phyloP scores from a whole-genome alignment of 2,329 filamentous ascomycete species.

The Lecanicillium sp. region DNA sequence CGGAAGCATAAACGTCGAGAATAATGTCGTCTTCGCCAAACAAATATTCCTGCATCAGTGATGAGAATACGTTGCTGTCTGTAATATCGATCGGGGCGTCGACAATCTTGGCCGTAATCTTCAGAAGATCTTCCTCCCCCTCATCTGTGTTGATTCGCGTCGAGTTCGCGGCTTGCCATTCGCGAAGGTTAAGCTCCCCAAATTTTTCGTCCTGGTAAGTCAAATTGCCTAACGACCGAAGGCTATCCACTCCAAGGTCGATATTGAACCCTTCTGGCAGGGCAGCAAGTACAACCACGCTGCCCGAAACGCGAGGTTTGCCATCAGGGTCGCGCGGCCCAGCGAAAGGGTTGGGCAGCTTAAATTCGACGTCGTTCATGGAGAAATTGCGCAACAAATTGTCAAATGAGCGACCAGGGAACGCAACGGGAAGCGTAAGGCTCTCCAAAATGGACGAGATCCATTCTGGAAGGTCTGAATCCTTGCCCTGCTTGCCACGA shows the following conservation, averaged over 20 bases:
- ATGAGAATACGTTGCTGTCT: slow-evolving; percentile 68
- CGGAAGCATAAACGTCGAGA: slow-evolving; percentile 67
- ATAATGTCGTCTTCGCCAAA: slow-evolving; percentile 65
- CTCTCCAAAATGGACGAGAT: slow-evolving; percentile 71
- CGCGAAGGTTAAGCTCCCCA: slow-evolving; percentile 67
- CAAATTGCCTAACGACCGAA: slow-evolving; percentile 73
- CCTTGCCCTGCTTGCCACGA: slow-evolving; percentile 63
- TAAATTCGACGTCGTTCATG: slow-evolving; percentile 77
- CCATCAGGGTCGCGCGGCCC: slow-evolving; percentile 66
- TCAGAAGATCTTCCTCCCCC: slow-evolving; percentile 50
- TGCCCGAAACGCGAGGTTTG: slow-evolving; percentile 74
- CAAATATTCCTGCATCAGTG: slow-evolving; percentile 72
- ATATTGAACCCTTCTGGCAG: slow-evolving; percentile 85
- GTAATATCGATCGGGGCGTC: slow-evolving; percentile 79
- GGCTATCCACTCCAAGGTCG: slow-evolving; percentile 65
- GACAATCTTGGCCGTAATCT: slow-evolving; percentile 68
- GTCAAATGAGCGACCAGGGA: slow-evolving; percentile 75
- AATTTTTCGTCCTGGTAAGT: slow-evolving; percentile 72
- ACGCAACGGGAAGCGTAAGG: slow-evolving; percentile 75
- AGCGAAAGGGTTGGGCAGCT: slow-evolving; percentile 71
- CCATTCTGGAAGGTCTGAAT: slow-evolving; percentile 69
- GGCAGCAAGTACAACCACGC: slow-evolving; percentile 69
- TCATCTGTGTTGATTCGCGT: slow-evolving; percentile 52
- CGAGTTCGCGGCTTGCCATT: slow-evolving; percentile 83
- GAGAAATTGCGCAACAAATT: slow-evolving; percentile 83